Evolutionary conservation across 805 yeast genomes (phyloP), one percentile per base, ranked within the genome.

Genomic region (Pichia californica): DNA sequence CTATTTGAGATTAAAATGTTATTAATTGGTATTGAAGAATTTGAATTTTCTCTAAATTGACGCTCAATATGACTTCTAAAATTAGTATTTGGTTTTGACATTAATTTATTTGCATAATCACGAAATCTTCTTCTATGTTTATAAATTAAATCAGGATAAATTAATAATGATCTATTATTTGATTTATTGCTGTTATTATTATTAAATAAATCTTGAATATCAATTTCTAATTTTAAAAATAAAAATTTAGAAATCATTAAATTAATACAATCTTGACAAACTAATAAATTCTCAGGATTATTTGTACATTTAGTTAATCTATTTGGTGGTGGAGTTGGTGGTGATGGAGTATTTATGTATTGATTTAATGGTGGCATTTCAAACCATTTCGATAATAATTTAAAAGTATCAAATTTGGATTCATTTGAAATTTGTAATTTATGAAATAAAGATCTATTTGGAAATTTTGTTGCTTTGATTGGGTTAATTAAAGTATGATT

Each of bases 301-400:
- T 56, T 56, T 16, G 52, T 41, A n/a, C 49, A 49, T 32, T 45
- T 58, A 1, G 13, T 35, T 4, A 19, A 16, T 7, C 53, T 54
- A 16, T 55, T 57, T 10, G 64, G 64, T 10, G 64, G 64, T 9
- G 66, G 66, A 1, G 66, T 61, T 8, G 65, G 65, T 8, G 65
- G 66, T 2, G 62, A 53, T 3, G 65, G 65, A 0, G 62, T 57
- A 39, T 53, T 55, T 23, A 53, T 51, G 37, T 55, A 58, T 37
- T 62, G 61, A 44, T 61, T 61, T 44, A 64, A 61, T 5, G 69
- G 69, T 0, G 68, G 67, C 15, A 64, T 48, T 14, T 56, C 62
- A 52, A 61, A 63, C 69, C 69, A 64, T 44, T 57, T 62, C 3
- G 62, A 52, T 19, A 64, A 45, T 10, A 57, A 45, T 43, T 60